Evolutionary conservation across 1,139 yeast species (phyloP).

Genomic region (Saccharomycopsis phalli): DNA sequence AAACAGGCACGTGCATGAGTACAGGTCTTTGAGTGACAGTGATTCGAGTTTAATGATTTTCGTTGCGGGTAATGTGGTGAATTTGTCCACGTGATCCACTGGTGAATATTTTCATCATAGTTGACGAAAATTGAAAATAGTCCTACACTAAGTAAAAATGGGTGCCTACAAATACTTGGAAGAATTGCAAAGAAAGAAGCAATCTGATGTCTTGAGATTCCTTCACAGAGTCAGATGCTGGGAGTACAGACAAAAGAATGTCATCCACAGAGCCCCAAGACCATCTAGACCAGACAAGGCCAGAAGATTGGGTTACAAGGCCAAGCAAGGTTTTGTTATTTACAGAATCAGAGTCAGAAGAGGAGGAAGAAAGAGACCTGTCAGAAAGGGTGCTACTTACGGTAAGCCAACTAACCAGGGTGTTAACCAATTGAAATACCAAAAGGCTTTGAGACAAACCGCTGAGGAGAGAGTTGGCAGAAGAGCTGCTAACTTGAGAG

Average conservation of each 20-base stretch:
- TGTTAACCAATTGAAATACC: conserved; percentile 98
- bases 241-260: conserved; percentile 99
- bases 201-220: conserved; percentile 98
- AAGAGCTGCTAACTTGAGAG: conserved; percentile 98
- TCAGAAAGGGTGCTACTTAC: conserved; percentile 99
- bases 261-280: conserved; percentile 97
- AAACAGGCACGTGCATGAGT: too few species aligned
- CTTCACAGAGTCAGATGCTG: conserved; percentile 99
- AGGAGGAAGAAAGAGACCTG: conserved; percentile 99
- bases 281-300: conserved; percentile 99
- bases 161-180: conserved; percentile 99
- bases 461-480: conserved; percentile 99
- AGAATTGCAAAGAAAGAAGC: conserved; percentile 99
- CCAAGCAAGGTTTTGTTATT: conserved; percentile 98
- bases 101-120: neutral
- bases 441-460: conserved; percentile 93
- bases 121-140: too few species aligned
- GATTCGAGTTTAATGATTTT: too few species aligned
- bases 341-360: conserved; percentile 99
- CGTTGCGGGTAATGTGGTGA: too few species aligned
- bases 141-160: too few species aligned
- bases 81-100: too few species aligned
- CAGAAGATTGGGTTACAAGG: conserved; percentile 99
- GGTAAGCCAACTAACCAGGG: conserved; percentile 99
- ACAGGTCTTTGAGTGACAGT: too few species aligned